Base-by-base conservation (phyloP, 768 basidiomycete species). In the Rhodotorula toruloides region DNA sequence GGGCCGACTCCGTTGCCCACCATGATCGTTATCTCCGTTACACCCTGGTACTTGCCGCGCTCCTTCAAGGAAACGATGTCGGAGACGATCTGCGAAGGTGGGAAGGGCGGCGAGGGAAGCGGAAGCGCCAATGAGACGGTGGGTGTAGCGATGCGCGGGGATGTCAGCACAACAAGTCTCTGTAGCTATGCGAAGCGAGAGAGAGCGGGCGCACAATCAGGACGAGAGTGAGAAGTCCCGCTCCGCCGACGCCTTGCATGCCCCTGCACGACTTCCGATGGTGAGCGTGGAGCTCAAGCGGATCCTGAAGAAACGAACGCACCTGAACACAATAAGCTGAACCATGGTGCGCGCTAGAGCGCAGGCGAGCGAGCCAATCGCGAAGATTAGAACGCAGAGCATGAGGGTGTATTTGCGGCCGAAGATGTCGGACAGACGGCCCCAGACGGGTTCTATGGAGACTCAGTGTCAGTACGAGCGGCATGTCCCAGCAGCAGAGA, bases 401-500 rank as follows among this genome's bases (percentile, higher is more conserved):
- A 72, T 54, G 5, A 72, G 57, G 1, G 63, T 68, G 32, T 50
- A 22, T 60, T 80, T 80, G 19, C 80, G 68, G 0, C 80, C 80
- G 44, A 79, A 80, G 58, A 79, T 77, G 56, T 80, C 79, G 31
- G 74, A 75, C 4, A 80, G 63, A 6, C 79, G 76, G 0, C 78
- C 79, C 63, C 78, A 79, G 7, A 78, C 72, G 0, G 77, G 77
- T 29, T 72, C n/a, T 77, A 76, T 46, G 75, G 72, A 10, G 74
- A 72, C 8, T 57, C 43, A 57, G 42, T 16, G 21, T 14, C 29
- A 50, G 27, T 14, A 29, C 48, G 14, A 29, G 29, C 19, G 4
- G 48, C 14, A 47, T 25, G 8, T 47, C 25, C 4, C 56, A 42
- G 34, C 54, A 62, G 27, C 67, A 21, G 9, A 67, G 74, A 36